phyloP scores from a whole-genome alignment of 2,329 filamentous ascomycete genomes.

The Talaromyces funiculosus region DNA sequence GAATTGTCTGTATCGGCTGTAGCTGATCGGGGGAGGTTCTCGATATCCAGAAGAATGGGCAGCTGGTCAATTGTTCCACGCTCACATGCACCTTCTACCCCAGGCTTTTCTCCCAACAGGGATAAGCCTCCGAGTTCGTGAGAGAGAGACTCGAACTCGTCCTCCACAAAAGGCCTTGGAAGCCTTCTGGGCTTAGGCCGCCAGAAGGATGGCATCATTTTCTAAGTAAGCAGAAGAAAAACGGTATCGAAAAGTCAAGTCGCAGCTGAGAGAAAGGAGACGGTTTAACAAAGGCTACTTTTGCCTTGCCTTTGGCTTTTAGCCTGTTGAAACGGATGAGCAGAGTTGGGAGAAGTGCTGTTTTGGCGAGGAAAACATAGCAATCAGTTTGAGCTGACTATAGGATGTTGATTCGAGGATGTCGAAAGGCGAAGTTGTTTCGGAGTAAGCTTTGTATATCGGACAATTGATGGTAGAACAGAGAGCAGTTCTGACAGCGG shows the following conservation, averaged over 20 bases:
- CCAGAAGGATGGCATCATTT: conserved; percentile 20
- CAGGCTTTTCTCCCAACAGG: conserved; percentile 26
- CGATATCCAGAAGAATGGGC: conserved; percentile 36
- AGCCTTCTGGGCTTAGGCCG: conserved; percentile 26
- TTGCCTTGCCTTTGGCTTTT: conserved; percentile 11
- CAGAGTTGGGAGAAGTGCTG: conserved; percentile 17
- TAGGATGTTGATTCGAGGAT: conserved; percentile 4
- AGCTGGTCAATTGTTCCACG: conserved; percentile 42
- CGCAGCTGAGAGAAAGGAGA: neutral
- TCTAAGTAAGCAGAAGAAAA: conserved; percentile 8
- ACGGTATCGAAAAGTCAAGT: neutral
- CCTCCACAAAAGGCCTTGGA: conserved; percentile 42
- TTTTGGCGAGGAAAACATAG: conserved; percentile 20
- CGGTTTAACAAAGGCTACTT: neutral
- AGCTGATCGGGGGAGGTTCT: conserved; percentile 18
- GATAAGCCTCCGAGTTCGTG: conserved; percentile 34
- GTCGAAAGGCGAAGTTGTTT: neutral
- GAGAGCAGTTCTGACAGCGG: neutral
- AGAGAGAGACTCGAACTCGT: conserved; percentile 38
- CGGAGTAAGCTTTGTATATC: neutral
- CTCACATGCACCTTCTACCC: conserved; percentile 27
- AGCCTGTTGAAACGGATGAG: conserved; percentile 21
- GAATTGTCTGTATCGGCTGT: conserved; percentile 15
- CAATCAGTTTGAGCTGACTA: conserved; percentile 19
- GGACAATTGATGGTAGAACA: neutral